Conservation (phyloP, 805 yeast species). For the Scheffersomyces ergatensis region DNA sequence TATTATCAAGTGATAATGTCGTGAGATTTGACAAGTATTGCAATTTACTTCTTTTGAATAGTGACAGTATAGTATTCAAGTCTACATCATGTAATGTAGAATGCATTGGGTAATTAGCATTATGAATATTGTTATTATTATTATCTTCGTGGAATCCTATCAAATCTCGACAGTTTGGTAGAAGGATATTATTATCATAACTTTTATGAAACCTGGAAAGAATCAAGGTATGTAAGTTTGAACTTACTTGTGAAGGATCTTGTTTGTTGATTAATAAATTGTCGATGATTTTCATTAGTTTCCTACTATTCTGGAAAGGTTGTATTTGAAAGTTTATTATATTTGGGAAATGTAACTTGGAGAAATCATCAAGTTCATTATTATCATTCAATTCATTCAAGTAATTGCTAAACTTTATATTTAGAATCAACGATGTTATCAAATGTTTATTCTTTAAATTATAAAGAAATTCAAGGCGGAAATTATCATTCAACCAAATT, state of each 20-base stretch:
- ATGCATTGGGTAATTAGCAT: not conserved
- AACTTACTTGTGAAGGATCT: constrained; percentile 6
- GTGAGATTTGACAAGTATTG: constrained; percentile 12
- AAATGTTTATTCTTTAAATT: constrained; percentile 25
- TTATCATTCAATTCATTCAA: constrained; percentile 7
- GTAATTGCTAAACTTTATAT: constrained; percentile 24
- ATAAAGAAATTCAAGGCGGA: constrained; percentile 23
- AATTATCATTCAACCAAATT: constrained; percentile 31
- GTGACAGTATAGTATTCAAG: constrained; percentile 5
- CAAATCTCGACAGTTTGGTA: constrained; percentile 16
- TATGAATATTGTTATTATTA: not conserved
- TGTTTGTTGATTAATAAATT: constrained; percentile 10
- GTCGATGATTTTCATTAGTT: constrained; percentile 19
- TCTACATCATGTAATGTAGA: constrained; percentile 9
- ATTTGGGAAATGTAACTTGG: constrained; percentile 19
- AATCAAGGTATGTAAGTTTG: constrained; percentile 13
- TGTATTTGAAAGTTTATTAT: constrained; percentile 30
- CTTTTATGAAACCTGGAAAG: constrained; percentile 17
- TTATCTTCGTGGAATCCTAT: constrained; percentile 2
- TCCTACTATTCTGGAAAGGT: constrained; percentile 28
- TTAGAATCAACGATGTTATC: constrained; percentile 24
- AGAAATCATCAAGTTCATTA: constrained; percentile 5
- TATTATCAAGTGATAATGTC: constrained; percentile 19
- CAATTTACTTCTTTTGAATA: constrained; percentile 11
- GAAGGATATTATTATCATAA: constrained; percentile 8